Evolutionary conservation across 164 flowering plant genomes (phyloP), one percentile per base, ranked within the genome.

Genomic region (Aristolochia fimbriata): DNA sequence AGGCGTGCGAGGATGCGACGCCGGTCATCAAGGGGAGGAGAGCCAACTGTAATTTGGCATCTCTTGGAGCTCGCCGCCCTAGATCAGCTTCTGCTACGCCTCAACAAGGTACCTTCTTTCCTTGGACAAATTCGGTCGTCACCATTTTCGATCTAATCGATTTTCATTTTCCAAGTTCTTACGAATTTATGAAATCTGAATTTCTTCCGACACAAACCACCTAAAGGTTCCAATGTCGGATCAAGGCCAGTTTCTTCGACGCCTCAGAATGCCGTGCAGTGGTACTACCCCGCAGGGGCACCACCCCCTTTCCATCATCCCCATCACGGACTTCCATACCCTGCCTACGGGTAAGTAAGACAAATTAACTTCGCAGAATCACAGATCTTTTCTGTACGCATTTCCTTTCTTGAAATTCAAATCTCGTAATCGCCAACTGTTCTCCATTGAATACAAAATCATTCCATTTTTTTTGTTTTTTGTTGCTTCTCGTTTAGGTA

Each of bases 1-100:
- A 72, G 73, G 96, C 98, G 5, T 91, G 98, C 50, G 93, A 85
- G 76, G 95, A 91, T 48, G 62, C 95, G 21, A 69, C 88, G 15
- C 98, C 96, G 55, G 62, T 83, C 68, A 91, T 91, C 71, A 84
- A 87, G 59, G 95, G 95, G 49, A 88, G 98, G 61, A 76, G 98
- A 4, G 95, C 98, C 65, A 91, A 91, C 77, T 91, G 96, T 71
- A 91, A 91, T 45, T 78, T 91, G 60, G 98, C 98, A 52, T 87
- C 87, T 0, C 93, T 91, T 11, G 98, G 98, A 5, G 92, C 96
- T 0, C 85, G 88, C 27, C 84, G 92, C 57, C 80, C 81, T 0
- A 70, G 83, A 58, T 66, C 86, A 0, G 23, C 80, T 7, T 60
- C 69, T 3, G 55, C 70, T 24, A 53, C 77, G 0, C 77, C 79